Evolutionary conservation across 257 asterid genomes (phyloP).

Genomic region (Ilex asprella): DNA sequence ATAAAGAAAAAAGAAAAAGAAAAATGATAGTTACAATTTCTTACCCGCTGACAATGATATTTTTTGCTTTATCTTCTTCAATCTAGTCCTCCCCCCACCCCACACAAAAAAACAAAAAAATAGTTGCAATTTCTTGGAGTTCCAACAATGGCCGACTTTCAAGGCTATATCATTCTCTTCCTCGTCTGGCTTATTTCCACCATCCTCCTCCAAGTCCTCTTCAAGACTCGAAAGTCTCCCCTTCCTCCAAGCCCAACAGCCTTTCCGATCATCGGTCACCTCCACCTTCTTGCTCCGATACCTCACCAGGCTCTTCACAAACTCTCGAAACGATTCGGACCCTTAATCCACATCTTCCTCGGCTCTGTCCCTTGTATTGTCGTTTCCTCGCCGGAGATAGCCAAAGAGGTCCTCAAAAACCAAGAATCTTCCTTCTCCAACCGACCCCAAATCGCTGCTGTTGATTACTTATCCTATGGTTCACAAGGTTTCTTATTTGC

Average conservation of each 20-base stretch:
- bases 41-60: too few relatives aligned
- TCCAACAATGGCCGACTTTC: conserved; percentile 33
- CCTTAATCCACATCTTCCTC: conserved; percentile 43
- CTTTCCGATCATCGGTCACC: conserved; percentile 66
- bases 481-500: conserved; percentile 70
- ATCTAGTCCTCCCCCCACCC: too few relatives aligned
- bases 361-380: conserved; percentile 63
- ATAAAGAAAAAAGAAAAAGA: too few relatives aligned
- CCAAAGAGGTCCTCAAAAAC: conserved; percentile 57
- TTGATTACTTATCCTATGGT: conserved; percentile 56
- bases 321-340: conserved; percentile 46
- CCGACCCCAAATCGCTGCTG: conserved; percentile 44
- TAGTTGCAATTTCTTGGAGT: background rate
- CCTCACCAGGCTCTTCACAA: conserved; percentile 74
- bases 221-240: conserved; percentile 13
- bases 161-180: conserved; percentile 26
- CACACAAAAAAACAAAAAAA: too few relatives aligned
- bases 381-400: conserved; percentile 58
- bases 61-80: too few relatives aligned
- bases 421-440: conserved; percentile 43
- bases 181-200: conserved; percentile 39
- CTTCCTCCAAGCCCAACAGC: conserved; percentile 62
- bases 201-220: conserved; percentile 20
- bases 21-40: too few relatives aligned
- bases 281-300: conserved; percentile 64